phyloP scores from a whole-genome alignment of 2,329 filamentous ascomycete species.

The Aspergillus fischeri region DNA sequence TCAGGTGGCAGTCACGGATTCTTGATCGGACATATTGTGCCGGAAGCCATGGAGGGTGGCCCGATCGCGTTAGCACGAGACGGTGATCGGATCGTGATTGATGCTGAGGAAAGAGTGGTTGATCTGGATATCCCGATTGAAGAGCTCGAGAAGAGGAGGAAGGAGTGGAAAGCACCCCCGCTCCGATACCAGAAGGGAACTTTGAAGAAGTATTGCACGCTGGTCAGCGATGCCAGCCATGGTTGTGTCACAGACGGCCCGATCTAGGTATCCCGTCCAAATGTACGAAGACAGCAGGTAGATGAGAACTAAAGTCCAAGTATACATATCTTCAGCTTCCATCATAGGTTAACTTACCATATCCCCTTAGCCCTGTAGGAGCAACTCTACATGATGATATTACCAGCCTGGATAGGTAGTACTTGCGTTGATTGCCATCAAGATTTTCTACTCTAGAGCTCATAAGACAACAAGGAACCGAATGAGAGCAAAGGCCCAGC shows the following conservation, averaged over 20 bases:
- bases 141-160: conserved; percentile 57
- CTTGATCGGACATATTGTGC: conserved; percentile 82
- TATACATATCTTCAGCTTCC: too few species aligned
- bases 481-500: too few species aligned
- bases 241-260: conserved; percentile 44
- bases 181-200: conserved; percentile 57
- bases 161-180: conserved; percentile 54
- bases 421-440: too few species aligned
- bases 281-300: too few species aligned
- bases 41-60: conserved; percentile 79
- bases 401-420: too few species aligned
- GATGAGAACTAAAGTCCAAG: too few species aligned
- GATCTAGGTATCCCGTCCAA: too few species aligned
- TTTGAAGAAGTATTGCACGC: conserved; percentile 64
- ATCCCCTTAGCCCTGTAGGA: too few species aligned
- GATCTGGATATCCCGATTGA: conserved; percentile 63
- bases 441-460: too few species aligned
- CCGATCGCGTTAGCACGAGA: conserved; percentile 77
- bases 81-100: conserved; percentile 76
- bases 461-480: too few species aligned
- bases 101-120: conserved; percentile 67
- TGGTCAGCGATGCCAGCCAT: conserved; percentile 45
- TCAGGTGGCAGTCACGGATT: conserved; percentile 77
- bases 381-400: too few species aligned
- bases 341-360: too few species aligned